Percentiles rank a stretch among this genome's conserved stretches.
Conservation (phyloP, 805 yeast genomes). For the Tanozyma kutaoensis region DNA sequence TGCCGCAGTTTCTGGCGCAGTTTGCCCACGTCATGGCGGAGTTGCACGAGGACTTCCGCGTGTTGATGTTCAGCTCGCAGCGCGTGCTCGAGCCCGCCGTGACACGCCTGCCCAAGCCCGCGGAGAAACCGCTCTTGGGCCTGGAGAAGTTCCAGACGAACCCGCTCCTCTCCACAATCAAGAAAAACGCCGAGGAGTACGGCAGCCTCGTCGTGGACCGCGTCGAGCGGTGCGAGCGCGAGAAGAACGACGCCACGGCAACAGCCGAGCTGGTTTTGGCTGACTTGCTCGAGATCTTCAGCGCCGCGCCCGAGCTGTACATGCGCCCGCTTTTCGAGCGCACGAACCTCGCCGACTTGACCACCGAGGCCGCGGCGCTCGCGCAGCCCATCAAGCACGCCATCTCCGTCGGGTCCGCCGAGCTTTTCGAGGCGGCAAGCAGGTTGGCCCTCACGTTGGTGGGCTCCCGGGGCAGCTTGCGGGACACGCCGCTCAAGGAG, state of each 20-base stretch:
- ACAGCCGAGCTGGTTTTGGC: conserved; percentile 15
- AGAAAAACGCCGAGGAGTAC: conserved; percentile 8
- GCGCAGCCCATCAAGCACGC: conserved; percentile 14
- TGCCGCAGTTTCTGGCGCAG: conserved; percentile 6
- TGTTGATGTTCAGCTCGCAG: conserved; percentile 13
- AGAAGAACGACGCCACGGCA: conserved; percentile 8
- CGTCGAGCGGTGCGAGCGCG: conserved; percentile 4
- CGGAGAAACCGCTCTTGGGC: conserved; percentile 6
- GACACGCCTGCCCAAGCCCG: conserved; percentile 6
- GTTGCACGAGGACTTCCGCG: conserved; percentile 12
- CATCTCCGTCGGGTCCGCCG: conserved; percentile 6
- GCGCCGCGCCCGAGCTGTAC: conserved; percentile 18
- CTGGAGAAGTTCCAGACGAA: conserved; percentile 1
- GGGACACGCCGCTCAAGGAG: conserved; percentile 2
- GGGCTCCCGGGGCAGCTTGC: conserved; percentile 1
- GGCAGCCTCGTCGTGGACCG: conserved; percentile 3
- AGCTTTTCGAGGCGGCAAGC: conserved; percentile 21
- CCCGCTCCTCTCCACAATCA: background rate
- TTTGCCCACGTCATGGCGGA: conserved; percentile 12
- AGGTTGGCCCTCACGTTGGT: conserved; percentile 18
- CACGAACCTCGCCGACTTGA: background rate
- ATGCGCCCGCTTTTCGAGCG: conserved; percentile 3
- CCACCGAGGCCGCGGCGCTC: conserved; percentile 8
- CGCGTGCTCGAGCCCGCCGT: conserved; percentile 1
- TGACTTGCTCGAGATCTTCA: conserved; percentile 19